Evolutionary conservation across 2,329 filamentous ascomycete genomes (phyloP).

Genomic region (Coniochaeta prunicola): DNA sequence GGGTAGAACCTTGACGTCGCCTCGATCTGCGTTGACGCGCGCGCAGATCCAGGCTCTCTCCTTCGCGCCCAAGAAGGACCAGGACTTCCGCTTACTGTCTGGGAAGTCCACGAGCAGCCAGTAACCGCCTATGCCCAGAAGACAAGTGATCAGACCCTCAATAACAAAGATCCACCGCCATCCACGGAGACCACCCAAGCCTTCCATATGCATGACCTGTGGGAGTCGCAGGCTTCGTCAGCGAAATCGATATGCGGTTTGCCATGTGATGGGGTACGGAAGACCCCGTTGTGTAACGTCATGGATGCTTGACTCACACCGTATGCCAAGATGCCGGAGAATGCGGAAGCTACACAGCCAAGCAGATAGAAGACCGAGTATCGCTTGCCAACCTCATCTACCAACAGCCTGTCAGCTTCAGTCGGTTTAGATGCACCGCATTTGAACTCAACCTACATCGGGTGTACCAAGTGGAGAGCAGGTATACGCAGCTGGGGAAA

Average conservation of each 20-base stretch:
- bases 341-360: constrained; percentile 58
- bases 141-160: constrained; percentile 45
- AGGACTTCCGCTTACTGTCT: constrained; percentile 42
- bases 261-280: constrained; percentile 1
- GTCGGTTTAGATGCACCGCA: not conserved
- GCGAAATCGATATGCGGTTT: not conserved
- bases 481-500: constrained; percentile 63
- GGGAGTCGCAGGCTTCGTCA: not conserved
- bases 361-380: constrained; percentile 65
- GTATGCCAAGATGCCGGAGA: constrained; percentile 62
- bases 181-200: constrained; percentile 44
- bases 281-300: no score
- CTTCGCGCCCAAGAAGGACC: constrained; percentile 43
- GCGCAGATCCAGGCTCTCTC: constrained; percentile 47
- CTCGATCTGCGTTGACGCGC: constrained; percentile 49
- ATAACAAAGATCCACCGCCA: constrained; percentile 64
- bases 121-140: constrained; percentile 41
- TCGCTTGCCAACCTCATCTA: constrained; percentile 61
- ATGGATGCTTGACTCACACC: constrained; percentile 46
- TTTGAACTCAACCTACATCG: constrained; percentile 38
- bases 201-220: constrained; percentile 54
- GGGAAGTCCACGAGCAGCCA: constrained; percentile 59
- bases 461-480: constrained; percentile 69
- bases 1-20: constrained; percentile 45
- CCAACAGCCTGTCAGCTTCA: not conserved